Base-by-base conservation (phyloP, 257 asterid genomes). In the Solanum clarkiae region DNA sequence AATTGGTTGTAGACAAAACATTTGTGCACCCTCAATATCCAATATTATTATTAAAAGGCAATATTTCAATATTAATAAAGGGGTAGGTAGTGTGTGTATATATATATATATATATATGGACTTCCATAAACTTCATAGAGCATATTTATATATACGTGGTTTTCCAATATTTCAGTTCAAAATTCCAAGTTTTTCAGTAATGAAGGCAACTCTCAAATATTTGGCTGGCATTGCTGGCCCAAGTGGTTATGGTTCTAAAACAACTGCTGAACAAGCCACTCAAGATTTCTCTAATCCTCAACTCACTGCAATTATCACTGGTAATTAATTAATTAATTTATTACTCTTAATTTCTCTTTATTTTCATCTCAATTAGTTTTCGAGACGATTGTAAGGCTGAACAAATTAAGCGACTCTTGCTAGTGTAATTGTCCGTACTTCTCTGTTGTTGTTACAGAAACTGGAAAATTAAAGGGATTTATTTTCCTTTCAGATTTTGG, bases 271-370 rank as follows among this genome's bases (percentile, higher is more conserved):
- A 7, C 90, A 95, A 77, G 91, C 94, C 13, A 89, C 96, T 84
- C 53, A 83, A 45, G 89, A 91, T 83, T 91, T 86, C 22, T 82
- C 86, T 65, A 77, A 85, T 72, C 51, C 77, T 72, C 88, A 85
- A 7, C 97, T 92, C 88, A 94, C 98, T 80, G 98, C 98, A n/a
- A 93, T 95, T 4, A 92, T 95, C 91, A 95, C 98, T 1, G 98
- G 98, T 95, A 82, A 74, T 4, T 10, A n/a, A 74, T 4, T 10
- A n/a, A 32, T 32, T 32, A 32, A 32, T 32, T 32, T 32, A 68
- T 68, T 22, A 86, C 85, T 85, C 74, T 69, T 59, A 82, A 54
- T 51, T 77, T 20, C n/a, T 83, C 42, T 24, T 55, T 45, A 2
- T 47, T 80, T 13, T 2, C 47, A 53, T 79, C 29, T 79, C 47